Percentiles rank a stretch among this genome's conserved stretches.
These are phyloP conservation scores for Mortierella sp. DNA, from an alignment of 371 early-diverging fungal genomes.

Conservation along the genomic window DNA sequence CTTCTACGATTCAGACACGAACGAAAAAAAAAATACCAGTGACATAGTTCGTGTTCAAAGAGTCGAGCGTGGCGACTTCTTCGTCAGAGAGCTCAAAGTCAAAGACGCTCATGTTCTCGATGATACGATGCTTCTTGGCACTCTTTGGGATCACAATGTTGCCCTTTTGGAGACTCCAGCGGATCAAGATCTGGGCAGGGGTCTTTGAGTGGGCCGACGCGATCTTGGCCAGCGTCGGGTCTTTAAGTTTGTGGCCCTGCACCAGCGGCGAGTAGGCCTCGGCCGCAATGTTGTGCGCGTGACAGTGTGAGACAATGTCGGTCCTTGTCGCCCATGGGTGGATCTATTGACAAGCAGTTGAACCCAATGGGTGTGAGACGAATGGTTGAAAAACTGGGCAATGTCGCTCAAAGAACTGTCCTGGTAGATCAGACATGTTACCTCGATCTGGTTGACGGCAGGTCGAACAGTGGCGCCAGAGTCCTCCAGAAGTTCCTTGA, in stretches of 20 bases:
- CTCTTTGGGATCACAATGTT: conserved; percentile 71
- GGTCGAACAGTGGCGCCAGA: conserved; percentile 68
- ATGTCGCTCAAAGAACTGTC: neutral
- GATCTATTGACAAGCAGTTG: too few relatives aligned
- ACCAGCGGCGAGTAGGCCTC: conserved; percentile 69
- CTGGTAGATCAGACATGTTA: too few relatives aligned
- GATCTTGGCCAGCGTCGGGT: conserved; percentile 57
- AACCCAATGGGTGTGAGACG: neutral
- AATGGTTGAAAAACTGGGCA: neutral
- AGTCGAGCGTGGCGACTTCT: conserved; percentile 62
- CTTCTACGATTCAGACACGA: neutral
- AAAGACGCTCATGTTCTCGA: conserved; percentile 63
- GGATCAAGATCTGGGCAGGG: conserved; percentile 61
- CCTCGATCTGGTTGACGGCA: conserved; percentile 81
- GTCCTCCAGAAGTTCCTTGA: conserved; percentile 63
- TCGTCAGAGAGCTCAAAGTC: conserved; percentile 62
- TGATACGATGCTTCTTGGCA: conserved; percentile 58
- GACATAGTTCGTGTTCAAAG: conserved; percentile 47
- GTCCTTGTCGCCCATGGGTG: conserved; percentile 43
- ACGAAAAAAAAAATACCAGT: neutral
- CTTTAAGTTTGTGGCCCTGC: conserved; percentile 60
- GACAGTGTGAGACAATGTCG: conserved; percentile 60
- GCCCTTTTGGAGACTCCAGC: conserved; percentile 60
- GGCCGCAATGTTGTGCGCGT: conserved; percentile 58
- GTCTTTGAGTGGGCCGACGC: conserved; percentile 58